A percentile compares a stretch with the other conserved stretches of the same genome.
Evolutionary conservation across 1,284 basidiomycete species (phyloP).

Genomic region (Hemileia vastatrix): DNA sequence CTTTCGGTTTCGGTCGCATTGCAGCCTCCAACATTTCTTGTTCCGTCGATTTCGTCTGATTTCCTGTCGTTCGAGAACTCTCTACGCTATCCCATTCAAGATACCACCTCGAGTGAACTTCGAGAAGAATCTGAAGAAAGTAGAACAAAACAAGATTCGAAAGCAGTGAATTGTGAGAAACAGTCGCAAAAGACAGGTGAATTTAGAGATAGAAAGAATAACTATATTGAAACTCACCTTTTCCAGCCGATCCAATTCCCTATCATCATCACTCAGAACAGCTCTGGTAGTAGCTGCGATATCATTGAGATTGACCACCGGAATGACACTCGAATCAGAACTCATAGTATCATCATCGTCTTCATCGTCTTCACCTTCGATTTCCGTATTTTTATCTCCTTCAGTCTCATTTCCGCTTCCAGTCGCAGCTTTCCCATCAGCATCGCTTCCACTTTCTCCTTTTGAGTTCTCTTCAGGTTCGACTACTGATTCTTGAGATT

Average conservation of each 20-base stretch:
- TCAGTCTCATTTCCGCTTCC: neutral
- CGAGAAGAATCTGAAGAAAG: constrained; percentile 27
- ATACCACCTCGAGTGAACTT: too few relatives aligned
- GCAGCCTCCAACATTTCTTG: neutral
- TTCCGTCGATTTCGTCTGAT: neutral
- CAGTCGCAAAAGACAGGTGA: neutral
- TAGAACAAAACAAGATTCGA: neutral
- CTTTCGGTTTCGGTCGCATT: constrained; percentile 23
- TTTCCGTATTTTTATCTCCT: constrained; percentile 1
- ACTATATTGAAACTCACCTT: constrained; percentile 19
- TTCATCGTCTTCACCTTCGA: neutral
- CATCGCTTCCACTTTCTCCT: neutral
- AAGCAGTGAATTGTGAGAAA: too few relatives aligned
- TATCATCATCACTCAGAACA: constrained; percentile 36
- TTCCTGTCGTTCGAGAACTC: too few relatives aligned
- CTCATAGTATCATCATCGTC: neutral
- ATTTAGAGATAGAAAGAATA: too few relatives aligned
- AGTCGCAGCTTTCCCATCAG: neutral
- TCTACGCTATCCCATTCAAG: constrained; percentile 28
- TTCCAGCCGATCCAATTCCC: constrained; percentile 33
- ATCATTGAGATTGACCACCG: constrained; percentile 23
- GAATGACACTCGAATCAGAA: neutral
- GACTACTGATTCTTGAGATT: neutral
- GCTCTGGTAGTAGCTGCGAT: constrained; percentile 25
- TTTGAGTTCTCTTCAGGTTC: neutral